Conservation (phyloP, 1,284 basidiomycete species). For the Singerocomus inundabilis region DNA sequence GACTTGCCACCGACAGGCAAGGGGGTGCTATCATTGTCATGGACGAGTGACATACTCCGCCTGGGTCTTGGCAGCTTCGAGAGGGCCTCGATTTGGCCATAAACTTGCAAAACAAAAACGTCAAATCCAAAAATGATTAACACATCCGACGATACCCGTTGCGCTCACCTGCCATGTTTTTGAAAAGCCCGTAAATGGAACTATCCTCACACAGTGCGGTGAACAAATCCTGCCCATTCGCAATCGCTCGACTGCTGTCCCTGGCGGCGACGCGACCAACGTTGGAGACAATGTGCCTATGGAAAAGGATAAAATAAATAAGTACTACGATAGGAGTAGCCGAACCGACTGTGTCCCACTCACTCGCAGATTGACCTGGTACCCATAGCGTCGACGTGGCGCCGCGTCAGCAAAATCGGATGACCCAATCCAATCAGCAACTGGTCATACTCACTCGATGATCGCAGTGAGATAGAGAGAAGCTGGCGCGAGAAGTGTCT, state of each 20-base stretch:
- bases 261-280: conserved; percentile 80
- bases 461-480: conserved; percentile 90
- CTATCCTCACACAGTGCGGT: conserved; percentile 86
- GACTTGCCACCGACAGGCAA: conserved; percentile 20
- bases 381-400: conserved; percentile 16
- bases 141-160: conserved; percentile 3
- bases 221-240: conserved; percentile 79
- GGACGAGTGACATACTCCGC: conserved; percentile 68
- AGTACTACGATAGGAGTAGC: background rate
- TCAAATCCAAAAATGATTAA: conserved; percentile 12
- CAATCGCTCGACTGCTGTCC: conserved; percentile 76
- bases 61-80: conserved; percentile 55
- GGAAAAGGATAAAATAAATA: conserved; percentile 1
- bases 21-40: conserved; percentile 37
- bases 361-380: conserved; percentile 81
- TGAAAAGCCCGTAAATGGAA: conserved; percentile 79
- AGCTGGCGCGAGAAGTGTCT: conserved; percentile 72
- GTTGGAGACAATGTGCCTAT: conserved; percentile 79
- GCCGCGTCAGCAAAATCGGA: conserved; percentile 23
- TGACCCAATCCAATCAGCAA: conserved; percentile 7
- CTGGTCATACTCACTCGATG: conserved; percentile 68
- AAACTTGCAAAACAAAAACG: conserved; percentile 47
- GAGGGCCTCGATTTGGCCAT: conserved; percentile 72
- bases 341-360: conserved; percentile 33
- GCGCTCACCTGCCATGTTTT: conserved; percentile 73